phyloP scores from a whole-genome alignment of 2,329 filamentous ascomycete genomes.

The Microcyclosporella mali region DNA sequence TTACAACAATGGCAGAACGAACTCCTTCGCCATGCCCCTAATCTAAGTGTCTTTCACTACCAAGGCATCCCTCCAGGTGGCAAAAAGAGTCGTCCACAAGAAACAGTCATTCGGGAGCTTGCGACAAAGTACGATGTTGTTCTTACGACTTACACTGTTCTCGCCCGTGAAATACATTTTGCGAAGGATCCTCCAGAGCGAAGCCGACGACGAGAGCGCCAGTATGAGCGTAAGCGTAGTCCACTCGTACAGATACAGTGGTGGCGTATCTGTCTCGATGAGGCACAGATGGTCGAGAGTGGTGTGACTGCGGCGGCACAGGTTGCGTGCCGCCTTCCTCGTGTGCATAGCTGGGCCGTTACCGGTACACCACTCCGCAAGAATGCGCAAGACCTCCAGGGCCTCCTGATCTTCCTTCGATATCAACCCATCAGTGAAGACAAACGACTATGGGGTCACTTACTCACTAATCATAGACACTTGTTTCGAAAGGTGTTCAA shows the following conservation, averaged over 20 bases:
- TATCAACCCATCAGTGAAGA: conserved; percentile 69
- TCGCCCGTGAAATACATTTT: conserved; percentile 77
- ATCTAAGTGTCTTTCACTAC: conserved; percentile 52
- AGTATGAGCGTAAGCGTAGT: conserved; percentile 58
- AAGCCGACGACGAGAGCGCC: conserved; percentile 49
- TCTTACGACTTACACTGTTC: conserved; percentile 59
- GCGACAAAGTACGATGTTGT: conserved; percentile 50
- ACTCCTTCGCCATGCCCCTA: conserved; percentile 51
- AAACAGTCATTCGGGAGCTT: conserved; percentile 43
- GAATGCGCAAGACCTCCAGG: conserved; percentile 69
- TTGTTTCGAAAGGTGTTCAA: conserved; percentile 65
- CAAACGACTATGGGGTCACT: conserved; percentile 59
- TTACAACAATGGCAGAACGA: conserved; percentile 59
- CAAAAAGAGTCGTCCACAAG: conserved; percentile 29
- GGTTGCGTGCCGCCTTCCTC: conserved; percentile 72
- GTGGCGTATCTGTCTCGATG: conserved; percentile 73
- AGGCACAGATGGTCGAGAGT: conserved; percentile 90
- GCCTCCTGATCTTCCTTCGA: conserved; percentile 72
- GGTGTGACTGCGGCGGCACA: conserved; percentile 77
- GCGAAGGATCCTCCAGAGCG: conserved; percentile 65
- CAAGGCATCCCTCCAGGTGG: conserved; percentile 40
- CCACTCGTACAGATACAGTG: conserved; percentile 75
- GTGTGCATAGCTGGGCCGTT: conserved; percentile 84
- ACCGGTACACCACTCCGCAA: conserved; percentile 85
- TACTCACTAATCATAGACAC: conserved; percentile 55